Percentiles rank a stretch among this genome's conserved stretches.
Evolutionary conservation across 805 yeast species (phyloP).

Genomic region (Schwanniomyces yamadae): DNA sequence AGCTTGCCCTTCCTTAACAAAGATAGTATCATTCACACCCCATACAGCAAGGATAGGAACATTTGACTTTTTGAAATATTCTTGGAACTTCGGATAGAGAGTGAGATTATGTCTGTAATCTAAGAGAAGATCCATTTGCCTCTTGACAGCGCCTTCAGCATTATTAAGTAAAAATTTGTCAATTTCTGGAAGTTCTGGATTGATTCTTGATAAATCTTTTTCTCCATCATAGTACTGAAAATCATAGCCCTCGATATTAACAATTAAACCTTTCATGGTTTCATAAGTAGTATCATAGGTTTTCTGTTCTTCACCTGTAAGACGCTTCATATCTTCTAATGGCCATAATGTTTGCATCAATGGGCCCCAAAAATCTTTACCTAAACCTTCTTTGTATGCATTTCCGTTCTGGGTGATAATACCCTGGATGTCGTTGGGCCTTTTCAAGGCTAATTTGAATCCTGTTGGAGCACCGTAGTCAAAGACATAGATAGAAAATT

Average conservation of each 20-base stretch:
- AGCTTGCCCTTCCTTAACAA: constrained; percentile 34
- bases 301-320: constrained; percentile 5
- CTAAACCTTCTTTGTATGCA: constrained; percentile 45
- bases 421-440: constrained; percentile 28
- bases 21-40: constrained; percentile 43
- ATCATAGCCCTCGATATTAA: constrained; percentile 16
- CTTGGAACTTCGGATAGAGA: constrained; percentile 37
- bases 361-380: constrained; percentile 37
- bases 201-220: constrained; percentile 19
- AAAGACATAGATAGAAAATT: constrained; percentile 35
- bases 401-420: constrained; percentile 44
- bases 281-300: constrained; percentile 9
- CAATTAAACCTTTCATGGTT: constrained; percentile 14
- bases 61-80: constrained; percentile 25
- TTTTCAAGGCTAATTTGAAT: constrained; percentile 32
- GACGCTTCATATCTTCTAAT: constrained; percentile 11
- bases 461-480: constrained; percentile 49
- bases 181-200: constrained; percentile 29
- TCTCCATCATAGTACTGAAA: constrained; percentile 33
- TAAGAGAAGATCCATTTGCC: constrained; percentile 33
- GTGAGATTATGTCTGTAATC: constrained; percentile 36
- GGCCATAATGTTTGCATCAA: constrained; percentile 32
- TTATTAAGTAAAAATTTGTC: constrained; percentile 26
- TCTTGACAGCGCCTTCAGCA: constrained; percentile 19
- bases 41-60: constrained; percentile 38